Conservation (phyloP, 2,329 filamentous ascomycete species). For the Aaosphaeria arxii region DNA sequence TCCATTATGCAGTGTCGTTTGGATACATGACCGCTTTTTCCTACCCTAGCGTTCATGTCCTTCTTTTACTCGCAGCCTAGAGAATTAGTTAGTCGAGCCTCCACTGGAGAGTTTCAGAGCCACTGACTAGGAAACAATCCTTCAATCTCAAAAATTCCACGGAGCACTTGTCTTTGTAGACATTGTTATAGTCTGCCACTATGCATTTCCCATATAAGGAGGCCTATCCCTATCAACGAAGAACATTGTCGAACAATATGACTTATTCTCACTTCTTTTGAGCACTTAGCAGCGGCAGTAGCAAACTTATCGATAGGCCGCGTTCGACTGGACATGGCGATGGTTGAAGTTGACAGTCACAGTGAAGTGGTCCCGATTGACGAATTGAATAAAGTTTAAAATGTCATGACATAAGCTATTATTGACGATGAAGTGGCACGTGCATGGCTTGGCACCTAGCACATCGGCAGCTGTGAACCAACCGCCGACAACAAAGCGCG, state of each 20-base stretch:
- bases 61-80: too few relatives aligned
- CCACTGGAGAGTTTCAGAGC: too few relatives aligned
- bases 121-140: conserved; percentile 59
- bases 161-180: conserved; percentile 86
- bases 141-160: conserved; percentile 83
- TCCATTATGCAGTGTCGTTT: too few relatives aligned
- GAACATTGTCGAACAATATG: background rate
- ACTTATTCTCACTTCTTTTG: conserved; percentile 54
- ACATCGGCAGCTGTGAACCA: conserved; percentile 10
- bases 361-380: too few relatives aligned
- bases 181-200: conserved; percentile 81
- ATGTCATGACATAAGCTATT: background rate
- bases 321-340: conserved; percentile 38
- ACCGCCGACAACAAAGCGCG: conserved; percentile 31
- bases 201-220: conserved; percentile 89
- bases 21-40: too few relatives aligned
- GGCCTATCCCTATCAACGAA: conserved; percentile 53
- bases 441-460: background rate
- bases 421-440: conserved; percentile 8
- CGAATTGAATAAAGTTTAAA: background rate
- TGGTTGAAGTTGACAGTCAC: background rate
- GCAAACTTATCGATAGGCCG: conserved; percentile 69
- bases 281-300: conserved; percentile 63
- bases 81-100: too few relatives aligned
- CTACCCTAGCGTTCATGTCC: too few relatives aligned